A percentile compares a stretch with the other conserved stretches of the same genome.
These are phyloP conservation scores for Psilocybe sp. DNA, from an alignment of 768 basidiomycete genomes.

Conservation along the genomic window DNA sequence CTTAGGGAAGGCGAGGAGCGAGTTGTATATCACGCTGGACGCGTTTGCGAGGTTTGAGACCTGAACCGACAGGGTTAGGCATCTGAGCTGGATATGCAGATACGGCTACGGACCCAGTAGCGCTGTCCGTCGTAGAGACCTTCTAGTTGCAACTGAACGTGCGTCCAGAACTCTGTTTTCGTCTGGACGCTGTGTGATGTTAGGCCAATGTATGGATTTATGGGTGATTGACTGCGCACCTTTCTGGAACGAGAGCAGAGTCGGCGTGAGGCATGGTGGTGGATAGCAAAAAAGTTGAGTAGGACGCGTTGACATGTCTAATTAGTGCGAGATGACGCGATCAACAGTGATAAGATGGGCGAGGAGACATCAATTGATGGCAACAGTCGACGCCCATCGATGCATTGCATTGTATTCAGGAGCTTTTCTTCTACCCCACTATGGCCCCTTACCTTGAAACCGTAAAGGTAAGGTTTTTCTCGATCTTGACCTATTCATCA, in stretches of 20 bases:
- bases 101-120: constrained; percentile 59
- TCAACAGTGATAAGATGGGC: constrained; percentile 2
- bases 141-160: constrained; percentile 64
- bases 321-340: constrained; percentile 10
- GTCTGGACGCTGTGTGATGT: constrained; percentile 49
- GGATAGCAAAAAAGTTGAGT: constrained; percentile 13
- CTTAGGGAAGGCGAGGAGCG: constrained; percentile 63
- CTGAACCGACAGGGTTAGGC: constrained; percentile 29
- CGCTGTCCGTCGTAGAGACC: constrained; percentile 63
- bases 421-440: constrained; percentile 5
- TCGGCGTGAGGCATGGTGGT: constrained; percentile 80
- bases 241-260: constrained; percentile 64
- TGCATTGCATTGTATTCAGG: neutral
- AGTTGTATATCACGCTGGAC: constrained; percentile 75
- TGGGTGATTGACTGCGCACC: constrained; percentile 21
- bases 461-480: constrained; percentile 48
- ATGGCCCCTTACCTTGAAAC: constrained; percentile 80
- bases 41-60: constrained; percentile 88
- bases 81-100: neutral
- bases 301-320: no score
- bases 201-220: neutral
- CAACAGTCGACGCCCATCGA: no score
- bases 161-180: constrained; percentile 79
- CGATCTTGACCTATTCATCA: neutral
- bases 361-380: no score